Evolutionary conservation across 306 rosid species (phyloP), one percentile per base, ranked within the genome.

Genomic region (Oxytropis ochrocephala): DNA sequence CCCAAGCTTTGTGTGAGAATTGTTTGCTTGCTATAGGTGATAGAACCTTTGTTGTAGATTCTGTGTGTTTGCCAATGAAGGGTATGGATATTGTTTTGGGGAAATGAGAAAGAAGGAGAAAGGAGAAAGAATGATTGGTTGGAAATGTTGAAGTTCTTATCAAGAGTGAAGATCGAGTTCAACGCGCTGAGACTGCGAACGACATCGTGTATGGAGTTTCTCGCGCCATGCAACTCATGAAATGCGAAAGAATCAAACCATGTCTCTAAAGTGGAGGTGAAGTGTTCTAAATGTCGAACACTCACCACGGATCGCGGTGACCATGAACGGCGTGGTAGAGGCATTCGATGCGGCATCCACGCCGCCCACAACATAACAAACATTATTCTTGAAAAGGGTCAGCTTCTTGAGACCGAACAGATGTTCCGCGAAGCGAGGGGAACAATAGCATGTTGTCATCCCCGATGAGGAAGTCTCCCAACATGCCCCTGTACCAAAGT

Each of bases 211-310:
- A 81, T 94, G 91, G 98, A 94, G 78, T 94, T 94, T 75, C 53
- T 94, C 61, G 97, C 97, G 0, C 97, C 90, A 78, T 94, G 98
- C 86, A 90, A 94, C 33, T 94, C 97, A 0, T 81, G 85, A 38
- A 86, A 90, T 77, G 97, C 98, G 7, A 88, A 85, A 69, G 98
- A 94, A 42, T 90, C 96, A 0, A 90, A 90, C 65, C 97, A 97
- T 5, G 78, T 87, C 5, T 90, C 96, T 24, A 88, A 89, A 56
- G 79, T 94, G n/a, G 79, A 75, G 32, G 96, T 94, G 39, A 94
- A 90, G 84, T 97, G 98, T 65, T n/a, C 81, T 88, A 8, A 88
- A 86, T 48, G 95, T 85, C 36, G 92, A 87, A 17, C 83, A 83
- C 9, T 85, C 90, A 0, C 97, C 98, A 3, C 96, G 88, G 82